A percentile compares a stretch with the other conserved stretches of the same genome.
Evolutionary conservation across 257 asterid species (phyloP).

Genomic region (Haberlea rhodopensis): DNA sequence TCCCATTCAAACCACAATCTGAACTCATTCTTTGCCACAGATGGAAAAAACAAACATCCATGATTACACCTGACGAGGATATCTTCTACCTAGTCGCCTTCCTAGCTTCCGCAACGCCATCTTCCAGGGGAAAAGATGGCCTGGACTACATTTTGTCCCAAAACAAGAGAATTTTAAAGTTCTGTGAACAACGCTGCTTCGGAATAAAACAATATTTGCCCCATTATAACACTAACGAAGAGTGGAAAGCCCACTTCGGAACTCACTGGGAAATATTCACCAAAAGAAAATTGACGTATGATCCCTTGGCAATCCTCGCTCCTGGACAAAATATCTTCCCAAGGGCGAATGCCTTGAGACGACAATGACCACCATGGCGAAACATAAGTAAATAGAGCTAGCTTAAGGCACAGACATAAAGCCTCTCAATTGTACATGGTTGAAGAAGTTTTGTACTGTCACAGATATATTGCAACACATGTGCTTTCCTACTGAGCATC

Average conservation of each 20-base stretch:
- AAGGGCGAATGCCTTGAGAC: not conserved
- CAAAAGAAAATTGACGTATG: not conserved
- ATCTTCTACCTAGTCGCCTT: slow-evolving; percentile 11
- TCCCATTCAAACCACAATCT: not conserved
- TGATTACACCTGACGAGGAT: slow-evolving; percentile 5
- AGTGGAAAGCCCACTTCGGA: slow-evolving; percentile 15
- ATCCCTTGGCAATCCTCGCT: slow-evolving; percentile 7
- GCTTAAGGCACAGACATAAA: too few species aligned
- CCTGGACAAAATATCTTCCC: slow-evolving; percentile 4
- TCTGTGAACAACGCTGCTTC: not conserved
- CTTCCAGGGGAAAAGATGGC: not conserved
- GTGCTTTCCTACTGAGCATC: not conserved
- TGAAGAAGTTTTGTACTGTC: not conserved
- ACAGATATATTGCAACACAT: not conserved
- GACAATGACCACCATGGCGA: too few species aligned
- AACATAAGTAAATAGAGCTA: not conserved
- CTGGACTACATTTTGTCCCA: not conserved
- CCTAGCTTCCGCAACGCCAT: slow-evolving; percentile 8
- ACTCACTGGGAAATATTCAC: not conserved
- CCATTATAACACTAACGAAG: slow-evolving; percentile 5
- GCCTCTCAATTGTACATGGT: not conserved
- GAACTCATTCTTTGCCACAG: not conserved
- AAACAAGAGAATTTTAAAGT: not conserved
- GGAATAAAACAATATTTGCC: slow-evolving; percentile 6
- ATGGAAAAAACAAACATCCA: slow-evolving; percentile 6